A percentile compares a stretch with the other conserved stretches of the same genome.
These are phyloP conservation scores for Penicillium sumatraense DNA, from an alignment of 2,329 filamentous ascomycete species.

Conservation along the genomic window DNA sequence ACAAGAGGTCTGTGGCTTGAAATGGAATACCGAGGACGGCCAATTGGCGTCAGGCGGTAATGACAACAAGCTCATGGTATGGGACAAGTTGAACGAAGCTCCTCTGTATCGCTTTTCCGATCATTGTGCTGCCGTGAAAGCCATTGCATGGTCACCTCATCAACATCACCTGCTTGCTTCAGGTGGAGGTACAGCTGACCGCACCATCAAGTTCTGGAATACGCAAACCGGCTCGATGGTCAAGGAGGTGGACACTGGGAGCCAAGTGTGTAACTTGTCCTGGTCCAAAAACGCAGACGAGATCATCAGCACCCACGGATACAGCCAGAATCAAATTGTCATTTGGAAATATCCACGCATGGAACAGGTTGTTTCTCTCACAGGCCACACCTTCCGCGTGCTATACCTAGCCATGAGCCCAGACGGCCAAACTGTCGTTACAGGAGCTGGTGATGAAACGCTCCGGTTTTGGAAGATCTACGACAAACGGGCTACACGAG, in stretches of 20 bases:
- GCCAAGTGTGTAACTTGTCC: constrained; percentile 96
- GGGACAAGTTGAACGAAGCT: constrained; percentile 93
- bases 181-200: constrained; percentile 92
- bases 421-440: constrained; percentile 90
- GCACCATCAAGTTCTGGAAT: constrained; percentile 98
- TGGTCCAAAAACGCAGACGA: constrained; percentile 99
- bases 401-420: constrained; percentile 97
- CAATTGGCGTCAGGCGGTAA: constrained; percentile 96
- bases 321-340: constrained; percentile 97
- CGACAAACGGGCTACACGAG: constrained; percentile 74
- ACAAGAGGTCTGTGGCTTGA: constrained; percentile 94
- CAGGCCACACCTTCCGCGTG: constrained; percentile 94
- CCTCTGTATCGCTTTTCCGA: constrained; percentile 93
- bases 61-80: constrained; percentile 98
- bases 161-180: constrained; percentile 93
- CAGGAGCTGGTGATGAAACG: constrained; percentile 94
- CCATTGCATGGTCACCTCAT: constrained; percentile 96
- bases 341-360: constrained; percentile 99
- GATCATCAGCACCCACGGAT: constrained; percentile 95
- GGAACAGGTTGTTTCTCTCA: constrained; percentile 93
- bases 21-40: constrained; percentile 96
- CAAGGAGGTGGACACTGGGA: constrained; percentile 93
- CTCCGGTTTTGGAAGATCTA: constrained; percentile 97
- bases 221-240: constrained; percentile 79
- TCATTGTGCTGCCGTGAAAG: constrained; percentile 94